Conservation (phyloP, 2,329 filamentous ascomycete species). For the Akanthomyces dipterigenus region DNA sequence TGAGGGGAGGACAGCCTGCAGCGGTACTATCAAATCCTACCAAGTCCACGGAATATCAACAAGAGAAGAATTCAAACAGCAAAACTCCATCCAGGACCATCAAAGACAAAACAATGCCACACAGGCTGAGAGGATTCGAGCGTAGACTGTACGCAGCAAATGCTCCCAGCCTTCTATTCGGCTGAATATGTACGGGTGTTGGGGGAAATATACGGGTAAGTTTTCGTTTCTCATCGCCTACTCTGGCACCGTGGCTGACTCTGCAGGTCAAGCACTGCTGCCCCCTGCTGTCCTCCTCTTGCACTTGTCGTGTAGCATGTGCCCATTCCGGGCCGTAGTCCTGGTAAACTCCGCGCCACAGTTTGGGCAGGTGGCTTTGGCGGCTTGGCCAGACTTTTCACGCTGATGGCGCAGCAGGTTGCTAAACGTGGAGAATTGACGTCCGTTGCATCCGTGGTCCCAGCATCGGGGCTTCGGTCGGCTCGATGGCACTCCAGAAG, state of each 20-base stretch:
- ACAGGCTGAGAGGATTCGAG: neutral
- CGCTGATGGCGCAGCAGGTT: slow-evolving; percentile 88
- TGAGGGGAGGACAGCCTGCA: neutral
- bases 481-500: slow-evolving; percentile 56
- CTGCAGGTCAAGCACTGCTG: slow-evolving; percentile 19
- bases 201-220: neutral
- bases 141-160: neutral
- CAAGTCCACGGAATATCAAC: neutral
- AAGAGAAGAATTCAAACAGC: neutral
- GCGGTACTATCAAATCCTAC: too few relatives aligned
- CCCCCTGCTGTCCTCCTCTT: slow-evolving; percentile 46
- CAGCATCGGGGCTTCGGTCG: slow-evolving; percentile 93
- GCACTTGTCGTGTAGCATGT: slow-evolving; percentile 82
- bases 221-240: neutral
- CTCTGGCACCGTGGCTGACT: neutral
- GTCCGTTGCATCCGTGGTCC: slow-evolving; percentile 94
- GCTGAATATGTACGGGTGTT: neutral
- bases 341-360: slow-evolving; percentile 92
- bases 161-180: neutral
- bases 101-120: neutral
- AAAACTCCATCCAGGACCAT: neutral
- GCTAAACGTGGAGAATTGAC: slow-evolving; percentile 94
- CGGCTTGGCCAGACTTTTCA: slow-evolving; percentile 86
- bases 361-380: slow-evolving; percentile 82
- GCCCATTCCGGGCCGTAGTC: slow-evolving; percentile 81